Percentiles rank a stretch among this genome's conserved stretches.
These are phyloP conservation scores for Papiliotrema nemorosa DNA, from an alignment of 1,284 basidiomycete genomes.

Conservation along the genomic window DNA sequence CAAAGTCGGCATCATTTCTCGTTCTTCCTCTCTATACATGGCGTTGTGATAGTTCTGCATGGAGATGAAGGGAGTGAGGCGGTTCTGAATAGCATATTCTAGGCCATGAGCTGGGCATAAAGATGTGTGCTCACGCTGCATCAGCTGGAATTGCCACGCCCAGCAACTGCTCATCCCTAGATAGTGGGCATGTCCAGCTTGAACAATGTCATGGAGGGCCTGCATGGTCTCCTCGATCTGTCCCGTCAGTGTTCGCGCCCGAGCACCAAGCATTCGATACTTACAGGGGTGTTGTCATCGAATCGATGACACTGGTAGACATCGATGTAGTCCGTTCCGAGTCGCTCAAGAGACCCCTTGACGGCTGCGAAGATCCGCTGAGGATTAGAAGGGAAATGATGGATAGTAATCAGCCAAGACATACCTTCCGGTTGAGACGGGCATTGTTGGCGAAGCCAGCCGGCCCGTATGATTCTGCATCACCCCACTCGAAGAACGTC, in stretches of 20 bases:
- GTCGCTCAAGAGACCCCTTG: slow-evolving; percentile 61
- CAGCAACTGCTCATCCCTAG: slow-evolving; percentile 58
- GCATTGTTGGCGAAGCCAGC: slow-evolving; percentile 52
- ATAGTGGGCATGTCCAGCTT: slow-evolving; percentile 61
- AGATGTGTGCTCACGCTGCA: slow-evolving; percentile 29
- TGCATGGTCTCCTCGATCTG: slow-evolving; percentile 61
- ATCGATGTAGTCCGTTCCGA: slow-evolving; percentile 68
- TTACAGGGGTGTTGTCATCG: slow-evolving; percentile 56
- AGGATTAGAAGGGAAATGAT: neutral
- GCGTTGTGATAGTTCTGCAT: slow-evolving; percentile 59
- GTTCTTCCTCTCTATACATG: slow-evolving; percentile 62
- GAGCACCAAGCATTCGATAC: too few species aligned
- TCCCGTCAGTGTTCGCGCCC: too few species aligned
- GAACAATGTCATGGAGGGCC: slow-evolving; percentile 63
- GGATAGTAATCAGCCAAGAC: neutral
- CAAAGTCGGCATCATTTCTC: slow-evolving; percentile 60
- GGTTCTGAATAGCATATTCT: slow-evolving; percentile 50
- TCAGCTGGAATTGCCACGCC: slow-evolving; percentile 45
- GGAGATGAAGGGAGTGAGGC: slow-evolving; percentile 61
- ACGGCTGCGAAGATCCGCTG: slow-evolving; percentile 69
- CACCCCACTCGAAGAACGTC: slow-evolving; percentile 44
- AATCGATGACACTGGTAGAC: slow-evolving; percentile 59
- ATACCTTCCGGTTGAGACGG: slow-evolving; percentile 51
- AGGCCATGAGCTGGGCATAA: neutral
- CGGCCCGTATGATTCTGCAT: slow-evolving; percentile 31